Conservation (phyloP, 2,329 filamentous ascomycete species). For the Plenodomus tracheiphilus region DNA sequence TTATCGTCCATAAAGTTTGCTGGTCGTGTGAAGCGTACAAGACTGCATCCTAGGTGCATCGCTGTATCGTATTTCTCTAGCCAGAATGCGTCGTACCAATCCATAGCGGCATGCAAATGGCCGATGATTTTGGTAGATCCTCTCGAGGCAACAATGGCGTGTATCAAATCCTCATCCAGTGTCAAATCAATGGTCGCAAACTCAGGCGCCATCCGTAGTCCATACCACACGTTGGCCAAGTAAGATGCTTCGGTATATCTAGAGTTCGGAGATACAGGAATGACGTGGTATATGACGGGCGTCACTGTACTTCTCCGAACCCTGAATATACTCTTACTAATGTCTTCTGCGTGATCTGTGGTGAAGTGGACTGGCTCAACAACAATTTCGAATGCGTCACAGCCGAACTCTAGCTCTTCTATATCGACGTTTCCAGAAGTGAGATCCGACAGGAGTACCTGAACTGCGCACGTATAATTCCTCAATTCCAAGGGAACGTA, state of each 20-base stretch:
- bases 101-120: conserved; percentile 53
- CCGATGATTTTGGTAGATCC: conserved; percentile 66
- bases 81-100: conserved; percentile 63
- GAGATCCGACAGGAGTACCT: conserved; percentile 63
- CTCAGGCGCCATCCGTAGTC: conserved; percentile 66
- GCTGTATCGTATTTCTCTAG: conserved; percentile 62
- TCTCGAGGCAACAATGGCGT: conserved; percentile 54
- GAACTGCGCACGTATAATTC: conserved; percentile 68
- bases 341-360: conserved; percentile 42
- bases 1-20: conserved; percentile 64
- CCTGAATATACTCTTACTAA: conserved; percentile 61
- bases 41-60: conserved; percentile 60
- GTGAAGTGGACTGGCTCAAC: conserved; percentile 46
- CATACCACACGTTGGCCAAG: conserved; percentile 61
- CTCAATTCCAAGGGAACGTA: conserved; percentile 62
- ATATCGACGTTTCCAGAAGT: conserved; percentile 60
- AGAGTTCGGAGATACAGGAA: conserved; percentile 25
- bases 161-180: conserved; percentile 57
- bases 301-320: conserved; percentile 64
- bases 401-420: conserved; percentile 65
- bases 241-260: conserved; percentile 47
- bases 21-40: conserved; percentile 64
- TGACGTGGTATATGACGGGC: conserved; percentile 48
- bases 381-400: conserved; percentile 67
- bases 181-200: conserved; percentile 63